Evolutionary conservation across 768 basidiomycete species (phyloP).

Genomic region (Mrakia frigida): DNA sequence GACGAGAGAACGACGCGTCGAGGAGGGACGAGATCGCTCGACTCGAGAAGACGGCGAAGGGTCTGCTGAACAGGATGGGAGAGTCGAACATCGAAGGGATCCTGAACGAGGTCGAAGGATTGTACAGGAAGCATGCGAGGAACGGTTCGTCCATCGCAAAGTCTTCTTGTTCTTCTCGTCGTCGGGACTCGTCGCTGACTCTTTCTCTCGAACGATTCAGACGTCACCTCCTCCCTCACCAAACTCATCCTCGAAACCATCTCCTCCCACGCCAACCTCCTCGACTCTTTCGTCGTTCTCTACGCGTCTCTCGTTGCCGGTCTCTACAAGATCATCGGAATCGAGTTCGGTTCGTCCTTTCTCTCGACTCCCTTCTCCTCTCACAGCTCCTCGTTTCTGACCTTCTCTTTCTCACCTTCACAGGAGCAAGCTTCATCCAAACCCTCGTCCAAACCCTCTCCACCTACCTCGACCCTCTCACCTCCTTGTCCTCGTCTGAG

Average conservation of each 20-base stretch:
- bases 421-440: conserved; percentile 81
- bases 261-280: conserved; percentile 67
- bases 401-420: neutral
- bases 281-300: conserved; percentile 84
- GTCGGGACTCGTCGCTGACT: neutral
- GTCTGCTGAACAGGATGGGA: conserved; percentile 87
- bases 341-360: conserved; percentile 73
- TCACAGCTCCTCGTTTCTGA: neutral
- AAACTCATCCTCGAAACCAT: conserved; percentile 71
- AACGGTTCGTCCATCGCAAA: conserved; percentile 55
- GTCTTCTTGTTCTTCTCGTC: neutral
- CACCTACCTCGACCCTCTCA: conserved; percentile 46
- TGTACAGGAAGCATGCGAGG: conserved; percentile 69
- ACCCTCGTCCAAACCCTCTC: conserved; percentile 59
- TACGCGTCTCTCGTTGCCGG: conserved; percentile 79
- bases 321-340: conserved; percentile 71
- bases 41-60: conserved; percentile 72
- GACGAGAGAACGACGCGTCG: conserved; percentile 43
- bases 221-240: conserved; percentile 74
- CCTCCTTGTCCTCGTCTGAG: conserved; percentile 37
- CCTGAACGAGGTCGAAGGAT: conserved; percentile 63
- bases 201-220: conserved; percentile 46
- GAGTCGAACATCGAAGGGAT: conserved; percentile 81
- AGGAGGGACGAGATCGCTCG: conserved; percentile 51
- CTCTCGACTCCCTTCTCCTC: neutral